Percentiles rank a stretch among this genome's conserved stretches.
Conservation (phyloP, 352 stramenopile species). For the Globisporangium radiosum region DNA sequence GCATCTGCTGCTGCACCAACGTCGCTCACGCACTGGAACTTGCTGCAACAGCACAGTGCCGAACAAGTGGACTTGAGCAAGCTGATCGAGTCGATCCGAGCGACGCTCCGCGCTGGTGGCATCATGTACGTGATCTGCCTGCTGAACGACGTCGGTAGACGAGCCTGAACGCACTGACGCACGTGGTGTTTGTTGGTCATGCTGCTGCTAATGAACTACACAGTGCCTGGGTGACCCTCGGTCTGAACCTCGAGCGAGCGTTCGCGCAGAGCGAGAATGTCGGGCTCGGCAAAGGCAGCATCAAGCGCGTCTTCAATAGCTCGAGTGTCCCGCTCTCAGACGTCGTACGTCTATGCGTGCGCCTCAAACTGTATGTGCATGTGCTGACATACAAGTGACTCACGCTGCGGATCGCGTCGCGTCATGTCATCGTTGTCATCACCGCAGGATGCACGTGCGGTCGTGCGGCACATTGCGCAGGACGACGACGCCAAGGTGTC, state of each 20-base stretch:
- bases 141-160: not conserved
- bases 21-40: slow-evolving; percentile 71
- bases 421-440: too few species aligned
- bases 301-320: slow-evolving; percentile 56
- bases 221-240: slow-evolving; percentile 50
- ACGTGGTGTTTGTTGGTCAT: too few species aligned
- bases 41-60: slow-evolving; percentile 54
- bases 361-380: not conserved
- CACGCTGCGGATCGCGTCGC: not conserved
- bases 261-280: slow-evolving; percentile 28
- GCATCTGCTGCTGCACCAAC: slow-evolving; percentile 14
- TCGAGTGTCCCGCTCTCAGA: slow-evolving; percentile 45
- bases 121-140: slow-evolving; percentile 32
- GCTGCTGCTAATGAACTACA: not conserved
- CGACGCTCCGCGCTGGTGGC: slow-evolving; percentile 30
- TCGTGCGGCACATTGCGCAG: slow-evolving; percentile 28
- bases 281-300: slow-evolving; percentile 35
- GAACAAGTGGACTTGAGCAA: slow-evolving; percentile 46
- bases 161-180: too few species aligned
- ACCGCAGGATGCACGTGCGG: slow-evolving; percentile 42
- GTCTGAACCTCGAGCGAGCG: slow-evolving; percentile 39
- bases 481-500: slow-evolving; percentile 37
- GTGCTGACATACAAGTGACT: not conserved
- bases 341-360: slow-evolving; percentile 28
- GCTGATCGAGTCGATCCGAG: slow-evolving; percentile 36